These are phyloP conservation scores for Amanita pallidorosea DNA, from an alignment of 768 basidiomycete species.

Conservation along the genomic window DNA sequence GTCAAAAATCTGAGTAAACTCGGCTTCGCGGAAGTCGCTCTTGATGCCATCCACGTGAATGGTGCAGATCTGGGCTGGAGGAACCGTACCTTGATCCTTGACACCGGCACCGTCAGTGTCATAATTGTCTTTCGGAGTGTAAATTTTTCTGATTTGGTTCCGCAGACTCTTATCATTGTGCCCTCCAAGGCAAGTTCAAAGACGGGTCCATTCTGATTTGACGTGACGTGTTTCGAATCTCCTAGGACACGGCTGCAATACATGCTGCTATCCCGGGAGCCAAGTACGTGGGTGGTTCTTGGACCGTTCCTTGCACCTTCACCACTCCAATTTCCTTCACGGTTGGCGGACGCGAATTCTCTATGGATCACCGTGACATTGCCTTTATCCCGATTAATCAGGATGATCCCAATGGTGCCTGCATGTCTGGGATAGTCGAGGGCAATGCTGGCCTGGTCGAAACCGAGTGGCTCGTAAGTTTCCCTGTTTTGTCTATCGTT, in stretches of 20 bases:
- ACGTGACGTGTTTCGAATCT: slow-evolving; percentile 11
- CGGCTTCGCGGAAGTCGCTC: slow-evolving; percentile 74
- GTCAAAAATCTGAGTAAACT: slow-evolving; percentile 49
- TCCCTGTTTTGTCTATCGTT: not conserved
- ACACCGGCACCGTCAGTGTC: slow-evolving; percentile 28
- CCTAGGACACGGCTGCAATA: slow-evolving; percentile 41
- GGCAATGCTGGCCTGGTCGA: slow-evolving; percentile 36
- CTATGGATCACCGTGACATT: slow-evolving; percentile 50
- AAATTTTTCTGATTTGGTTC: not conserved
- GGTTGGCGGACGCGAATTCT: slow-evolving; percentile 47
- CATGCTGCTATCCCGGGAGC: slow-evolving; percentile 50
- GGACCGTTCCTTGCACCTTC: slow-evolving; percentile 58
- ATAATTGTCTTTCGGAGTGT: not conserved
- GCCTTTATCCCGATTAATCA: slow-evolving; percentile 38
- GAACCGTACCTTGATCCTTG: slow-evolving; percentile 65
- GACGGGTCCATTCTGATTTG: not conserved
- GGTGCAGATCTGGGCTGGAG: slow-evolving; percentile 38
- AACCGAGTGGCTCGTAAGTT: slow-evolving; percentile 53
- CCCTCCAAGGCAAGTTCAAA: not conserved
- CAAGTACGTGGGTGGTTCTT: slow-evolving; percentile 33
- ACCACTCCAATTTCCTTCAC: slow-evolving; percentile 40
- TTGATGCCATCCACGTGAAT: slow-evolving; percentile 51
- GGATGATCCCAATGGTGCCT: slow-evolving; percentile 39
- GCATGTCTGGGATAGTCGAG: slow-evolving; percentile 48
- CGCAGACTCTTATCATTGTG: slow-evolving; percentile 1